phyloP scores from a whole-genome alignment of 805 yeast species.

The Metschnikowia orientalis region DNA sequence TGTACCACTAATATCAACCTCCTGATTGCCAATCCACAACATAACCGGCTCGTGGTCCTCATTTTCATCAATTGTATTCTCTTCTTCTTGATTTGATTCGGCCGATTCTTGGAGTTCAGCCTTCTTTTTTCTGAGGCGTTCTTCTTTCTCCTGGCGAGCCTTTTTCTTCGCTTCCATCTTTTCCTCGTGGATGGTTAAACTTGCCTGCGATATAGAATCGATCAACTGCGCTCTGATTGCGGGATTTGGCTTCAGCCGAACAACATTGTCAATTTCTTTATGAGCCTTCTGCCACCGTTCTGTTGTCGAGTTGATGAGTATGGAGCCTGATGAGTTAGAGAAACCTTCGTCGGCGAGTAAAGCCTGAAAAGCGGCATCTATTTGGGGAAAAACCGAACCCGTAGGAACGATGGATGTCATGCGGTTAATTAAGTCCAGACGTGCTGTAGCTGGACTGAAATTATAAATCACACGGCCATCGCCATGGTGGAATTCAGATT shows the following conservation, averaged over 20 bases:
- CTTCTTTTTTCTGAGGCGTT: conserved; percentile 24
- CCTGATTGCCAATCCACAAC: conserved; percentile 70
- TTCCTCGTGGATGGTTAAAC: conserved; percentile 35
- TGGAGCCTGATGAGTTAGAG: conserved; percentile 12
- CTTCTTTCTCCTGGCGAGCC: conserved; percentile 26
- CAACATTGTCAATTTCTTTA: conserved; percentile 1
- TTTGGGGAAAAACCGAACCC: conserved; percentile 13
- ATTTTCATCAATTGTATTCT: conserved; percentile 1
- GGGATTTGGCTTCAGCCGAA: not conserved
- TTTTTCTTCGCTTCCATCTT: conserved; percentile 28
- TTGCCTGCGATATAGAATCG: conserved; percentile 44
- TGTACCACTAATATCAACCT: conserved; percentile 82
- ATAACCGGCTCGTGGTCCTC: conserved; percentile 45
- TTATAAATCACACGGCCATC: not conserved
- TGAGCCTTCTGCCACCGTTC: conserved; percentile 63
- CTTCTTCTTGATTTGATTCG: conserved; percentile 16
- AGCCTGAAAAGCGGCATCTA: conserved; percentile 25
- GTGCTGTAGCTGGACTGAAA: not conserved
- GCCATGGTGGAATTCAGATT: conserved; percentile 4
- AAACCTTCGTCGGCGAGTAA: conserved; percentile 14
- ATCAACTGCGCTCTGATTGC: conserved; percentile 6
- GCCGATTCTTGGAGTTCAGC: conserved; percentile 31
- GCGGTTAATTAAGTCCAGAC: conserved; percentile 1
- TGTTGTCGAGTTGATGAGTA: conserved; percentile 45
- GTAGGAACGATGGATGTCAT: conserved; percentile 1